Conservation (phyloP, 2,329 filamentous ascomycete genomes). For the Mollisiaceae sp. region DNA sequence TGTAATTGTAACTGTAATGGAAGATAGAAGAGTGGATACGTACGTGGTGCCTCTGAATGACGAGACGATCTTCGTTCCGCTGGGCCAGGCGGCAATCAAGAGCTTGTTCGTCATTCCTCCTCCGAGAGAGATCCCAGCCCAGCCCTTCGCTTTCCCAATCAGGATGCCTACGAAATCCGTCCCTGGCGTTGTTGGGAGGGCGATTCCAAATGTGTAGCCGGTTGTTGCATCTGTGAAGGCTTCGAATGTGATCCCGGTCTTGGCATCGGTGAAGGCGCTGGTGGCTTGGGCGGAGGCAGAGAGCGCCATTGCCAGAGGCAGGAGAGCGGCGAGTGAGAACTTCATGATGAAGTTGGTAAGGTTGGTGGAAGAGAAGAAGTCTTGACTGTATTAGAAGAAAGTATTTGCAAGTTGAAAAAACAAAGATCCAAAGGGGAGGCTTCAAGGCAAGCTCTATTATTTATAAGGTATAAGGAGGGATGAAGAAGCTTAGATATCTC, state of each 20-base stretch:
- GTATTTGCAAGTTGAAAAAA: neutral
- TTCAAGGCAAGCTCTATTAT: neutral
- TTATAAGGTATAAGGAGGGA: neutral
- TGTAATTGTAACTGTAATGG: no score
- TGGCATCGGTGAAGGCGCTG: slow-evolving; percentile 47
- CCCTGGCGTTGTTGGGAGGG: slow-evolving; percentile 52
- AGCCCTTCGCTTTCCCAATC: slow-evolving; percentile 51
- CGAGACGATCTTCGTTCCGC: slow-evolving; percentile 49
- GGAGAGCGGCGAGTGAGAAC: slow-evolving; percentile 14
- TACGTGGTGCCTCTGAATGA: slow-evolving; percentile 47
- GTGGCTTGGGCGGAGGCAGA: slow-evolving; percentile 26
- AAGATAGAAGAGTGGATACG: slow-evolving; percentile 39
- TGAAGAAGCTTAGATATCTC: slow-evolving; percentile 2
- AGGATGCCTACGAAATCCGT: slow-evolving; percentile 62
- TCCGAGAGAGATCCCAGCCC: slow-evolving; percentile 54
- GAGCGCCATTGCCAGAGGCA: slow-evolving; percentile 20
- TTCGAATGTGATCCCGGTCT: slow-evolving; percentile 53
- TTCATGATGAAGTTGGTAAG: slow-evolving; percentile 12
- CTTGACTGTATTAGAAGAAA: slow-evolving; percentile 1
- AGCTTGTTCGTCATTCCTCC: slow-evolving; percentile 53
- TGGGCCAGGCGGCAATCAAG: slow-evolving; percentile 56
- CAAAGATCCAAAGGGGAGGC: neutral
- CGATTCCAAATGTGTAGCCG: slow-evolving; percentile 55
- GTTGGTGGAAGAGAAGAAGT: neutral
- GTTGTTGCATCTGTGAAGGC: slow-evolving; percentile 44